phyloP scores from a whole-genome alignment of 305 asterid genomes.

The Fraxinus angustifolia region DNA sequence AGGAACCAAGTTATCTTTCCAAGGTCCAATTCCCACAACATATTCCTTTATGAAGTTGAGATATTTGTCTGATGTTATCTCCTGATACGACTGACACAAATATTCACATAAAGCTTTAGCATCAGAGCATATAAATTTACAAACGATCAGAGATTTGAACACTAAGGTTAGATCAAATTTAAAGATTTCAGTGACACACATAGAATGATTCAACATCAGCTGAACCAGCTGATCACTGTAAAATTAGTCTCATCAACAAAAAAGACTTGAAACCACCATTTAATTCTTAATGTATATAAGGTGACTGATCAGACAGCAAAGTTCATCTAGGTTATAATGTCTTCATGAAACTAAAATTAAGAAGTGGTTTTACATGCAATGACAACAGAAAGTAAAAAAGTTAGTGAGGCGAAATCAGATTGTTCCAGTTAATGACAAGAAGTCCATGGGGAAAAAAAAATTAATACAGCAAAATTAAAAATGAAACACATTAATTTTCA shows the following conservation, averaged over 20 bases:
- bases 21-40: conserved; percentile 88
- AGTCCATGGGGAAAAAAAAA: not conserved
- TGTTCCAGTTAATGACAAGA: not conserved
- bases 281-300: not conserved
- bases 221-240: not conserved
- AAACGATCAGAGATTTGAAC: not conserved
- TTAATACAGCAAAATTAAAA: not conserved
- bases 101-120: conserved; percentile 8
- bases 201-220: not conserved
- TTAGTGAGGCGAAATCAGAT: not conserved
- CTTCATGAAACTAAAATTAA: not conserved
- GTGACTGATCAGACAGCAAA: not conserved
- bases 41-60: conserved; percentile 78
- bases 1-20: conserved; percentile 77
- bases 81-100: conserved; percentile 62
- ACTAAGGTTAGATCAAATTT: not conserved
- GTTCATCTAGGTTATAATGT: not conserved
- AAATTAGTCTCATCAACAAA: not conserved
- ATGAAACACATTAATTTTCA: not conserved
- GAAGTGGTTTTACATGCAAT: not conserved
- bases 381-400: not conserved
- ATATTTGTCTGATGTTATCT: conserved; percentile 80
- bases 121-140: conserved; percentile 6
- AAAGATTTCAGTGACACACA: not conserved
- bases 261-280: not conserved